Evolutionary conservation across 1,139 yeast genomes (phyloP).

Genomic region (Candida tropicalis): DNA sequence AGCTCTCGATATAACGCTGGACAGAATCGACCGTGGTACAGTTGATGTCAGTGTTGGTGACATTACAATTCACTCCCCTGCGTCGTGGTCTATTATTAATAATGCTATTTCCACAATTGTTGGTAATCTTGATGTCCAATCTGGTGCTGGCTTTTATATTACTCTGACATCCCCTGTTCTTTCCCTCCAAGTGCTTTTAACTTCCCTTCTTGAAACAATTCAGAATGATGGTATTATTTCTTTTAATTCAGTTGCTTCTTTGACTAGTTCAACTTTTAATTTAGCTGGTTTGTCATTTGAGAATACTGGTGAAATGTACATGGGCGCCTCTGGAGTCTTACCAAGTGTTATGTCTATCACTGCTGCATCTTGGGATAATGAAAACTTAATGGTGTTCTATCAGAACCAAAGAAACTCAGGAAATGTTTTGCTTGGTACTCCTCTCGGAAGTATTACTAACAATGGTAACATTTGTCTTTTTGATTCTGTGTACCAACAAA

Average conservation of each 20-base stretch:
- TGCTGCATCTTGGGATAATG: slow-evolving; percentile 26
- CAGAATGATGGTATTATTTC: slow-evolving; percentile 27
- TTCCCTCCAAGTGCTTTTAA: slow-evolving; percentile 17
- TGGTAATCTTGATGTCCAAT: slow-evolving; percentile 23
- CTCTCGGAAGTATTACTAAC: slow-evolving; percentile 24
- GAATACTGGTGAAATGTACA: slow-evolving; percentile 32
- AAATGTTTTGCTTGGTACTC: slow-evolving; percentile 24
- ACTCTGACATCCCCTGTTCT: slow-evolving; percentile 7
- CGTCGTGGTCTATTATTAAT: slow-evolving; percentile 36
- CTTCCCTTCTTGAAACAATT: slow-evolving; percentile 17
- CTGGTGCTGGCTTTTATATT: slow-evolving; percentile 27
- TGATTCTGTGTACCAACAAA: slow-evolving; percentile 26
- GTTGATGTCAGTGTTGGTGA: slow-evolving; percentile 23
- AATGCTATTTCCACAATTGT: slow-evolving; percentile 28
- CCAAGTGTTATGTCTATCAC: slow-evolving; percentile 24
- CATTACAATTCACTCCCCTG: too few species aligned
- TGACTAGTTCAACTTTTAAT: slow-evolving; percentile 22
- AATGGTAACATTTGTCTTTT: slow-evolving; percentile 34
- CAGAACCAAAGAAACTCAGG: slow-evolving; percentile 24
- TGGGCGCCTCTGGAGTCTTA: slow-evolving; percentile 27
- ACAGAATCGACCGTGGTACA: slow-evolving; percentile 21
- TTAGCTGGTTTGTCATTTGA: slow-evolving; percentile 24
- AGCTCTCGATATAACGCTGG: slow-evolving; percentile 7
- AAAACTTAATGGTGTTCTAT: slow-evolving; percentile 28
- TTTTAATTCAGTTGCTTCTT: slow-evolving; percentile 23